Conservation (phyloP, 2,329 filamentous ascomycete genomes). For the Kalmusia sp. region DNA sequence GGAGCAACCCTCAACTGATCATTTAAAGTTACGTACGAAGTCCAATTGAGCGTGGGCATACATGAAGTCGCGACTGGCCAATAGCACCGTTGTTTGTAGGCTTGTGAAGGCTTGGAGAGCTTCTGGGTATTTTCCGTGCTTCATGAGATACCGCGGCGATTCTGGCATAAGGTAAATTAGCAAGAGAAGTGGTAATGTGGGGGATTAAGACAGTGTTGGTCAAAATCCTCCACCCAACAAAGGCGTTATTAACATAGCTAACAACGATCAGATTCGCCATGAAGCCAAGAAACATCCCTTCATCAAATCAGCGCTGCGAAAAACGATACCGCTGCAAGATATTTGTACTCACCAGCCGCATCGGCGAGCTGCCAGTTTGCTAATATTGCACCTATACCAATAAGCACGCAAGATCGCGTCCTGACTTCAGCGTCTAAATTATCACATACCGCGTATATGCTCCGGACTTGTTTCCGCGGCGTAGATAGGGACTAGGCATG, state of each 20-base stretch:
- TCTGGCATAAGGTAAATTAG: conserved; percentile 32
- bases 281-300: conserved; percentile 27
- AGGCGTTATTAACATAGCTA: conserved; percentile 10
- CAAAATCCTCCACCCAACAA: conserved; percentile 23
- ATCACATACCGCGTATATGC: conserved; percentile 21
- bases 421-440: neutral
- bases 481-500: conserved; percentile 22
- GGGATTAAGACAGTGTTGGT: conserved; percentile 29
- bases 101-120: conserved; percentile 25
- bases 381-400: conserved; percentile 17
- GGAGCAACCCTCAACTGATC: neutral
- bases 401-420: no score
- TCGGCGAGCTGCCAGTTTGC: conserved; percentile 33
- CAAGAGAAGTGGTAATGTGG: conserved; percentile 24
- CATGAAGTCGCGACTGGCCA: conserved; percentile 31
- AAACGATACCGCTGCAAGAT: neutral
- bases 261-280: conserved; percentile 24
- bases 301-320: neutral
- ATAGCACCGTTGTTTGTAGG: conserved; percentile 23
- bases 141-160: conserved; percentile 28
- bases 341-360: conserved; percentile 20
- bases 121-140: conserved; percentile 26
- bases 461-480: conserved; percentile 28
- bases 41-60: conserved; percentile 31
- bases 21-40: conserved; percentile 8